These are phyloP conservation scores for Podaxis sp. DNA, from an alignment of 768 basidiomycete species.

Conservation along the genomic window DNA sequence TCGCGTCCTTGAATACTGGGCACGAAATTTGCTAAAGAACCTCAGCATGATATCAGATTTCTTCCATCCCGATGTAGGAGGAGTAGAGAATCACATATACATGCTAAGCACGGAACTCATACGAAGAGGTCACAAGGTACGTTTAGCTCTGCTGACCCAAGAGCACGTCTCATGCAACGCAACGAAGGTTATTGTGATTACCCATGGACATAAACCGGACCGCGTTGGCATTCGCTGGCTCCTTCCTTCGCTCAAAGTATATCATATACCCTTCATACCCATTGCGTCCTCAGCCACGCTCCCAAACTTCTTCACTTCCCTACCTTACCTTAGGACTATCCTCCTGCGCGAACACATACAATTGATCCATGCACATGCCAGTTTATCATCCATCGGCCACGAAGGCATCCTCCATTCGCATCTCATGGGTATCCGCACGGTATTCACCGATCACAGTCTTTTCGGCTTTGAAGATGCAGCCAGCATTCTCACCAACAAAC, in stretches of 20 bases:
- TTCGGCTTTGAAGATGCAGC: constrained; percentile 98
- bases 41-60: constrained; percentile 94
- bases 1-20: background rate
- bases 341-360: constrained; percentile 83
- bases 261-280: constrained; percentile 87
- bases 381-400: constrained; percentile 86
- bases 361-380: constrained; percentile 90
- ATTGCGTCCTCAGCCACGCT: constrained; percentile 92
- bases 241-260: constrained; percentile 84
- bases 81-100: constrained; percentile 96
- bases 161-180: background rate
- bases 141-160: constrained; percentile 7
- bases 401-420: constrained; percentile 92
- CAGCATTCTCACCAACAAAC: constrained; percentile 95
- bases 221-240: constrained; percentile 92
- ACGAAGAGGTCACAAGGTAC: constrained; percentile 80
- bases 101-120: constrained; percentile 86
- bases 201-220: constrained; percentile 85
- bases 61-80: constrained; percentile 91
- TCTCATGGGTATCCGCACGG: constrained; percentile 81
- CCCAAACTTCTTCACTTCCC: constrained; percentile 89
- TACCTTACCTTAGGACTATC: constrained; percentile 91
- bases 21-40: background rate
- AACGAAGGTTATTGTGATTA: constrained; percentile 86
- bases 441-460: constrained; percentile 96